Base-by-base conservation (phyloP, 2,329 filamentous ascomycete species). In the Dactylellina parvicollis region DNA sequence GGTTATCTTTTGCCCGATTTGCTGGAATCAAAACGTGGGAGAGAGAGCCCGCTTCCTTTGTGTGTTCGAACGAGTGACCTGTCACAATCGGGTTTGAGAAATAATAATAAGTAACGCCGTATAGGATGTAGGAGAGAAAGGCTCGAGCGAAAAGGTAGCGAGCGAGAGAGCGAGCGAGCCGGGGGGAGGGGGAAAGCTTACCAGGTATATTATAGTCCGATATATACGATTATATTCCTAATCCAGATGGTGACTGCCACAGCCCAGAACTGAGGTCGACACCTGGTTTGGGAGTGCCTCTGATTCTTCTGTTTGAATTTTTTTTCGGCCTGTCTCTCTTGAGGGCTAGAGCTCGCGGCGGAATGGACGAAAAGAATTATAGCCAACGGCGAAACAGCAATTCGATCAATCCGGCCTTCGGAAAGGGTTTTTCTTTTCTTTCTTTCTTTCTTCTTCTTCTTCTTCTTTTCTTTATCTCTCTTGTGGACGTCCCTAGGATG, bases 401-500 rank as follows among this genome's bases (percentile, higher is more conserved):
- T n/a, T n/a, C n/a, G n/a, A n/a, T n/a, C n/a, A 60, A 60, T 60
- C 30, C 55, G 40, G 44, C 38, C 44, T 28, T 61, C 56, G 56
- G 56, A 32, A 20, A 60, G 56, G 46, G 50, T 61, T 60, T 49
- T 34, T 60, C 20, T 20, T 14, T 5, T 7, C 34, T 16, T 42
- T 20, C n/a, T 47, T 5, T 20, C 24, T 56, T 14, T 24, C 26
- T 26, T 4, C 8, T 26, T 30, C 36, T 40, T 47, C 30, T 28
- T 44, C 28, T 40, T 26, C 47, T 44, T 16, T 12, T 42, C 47
- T 40, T 18, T 10, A 9, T 30, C 46, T 38, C 34, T 65, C 60
- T 69, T 69, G n/a, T n/a, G n/a, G n/a, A n/a, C n/a, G n/a, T n/a
- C n/a, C 66, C 66, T 64, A 40, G 44, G 57, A 64, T 40, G 49